These are phyloP conservation scores for Galerina sulciceps DNA, from an alignment of 768 basidiomycete species.

Conservation along the genomic window DNA sequence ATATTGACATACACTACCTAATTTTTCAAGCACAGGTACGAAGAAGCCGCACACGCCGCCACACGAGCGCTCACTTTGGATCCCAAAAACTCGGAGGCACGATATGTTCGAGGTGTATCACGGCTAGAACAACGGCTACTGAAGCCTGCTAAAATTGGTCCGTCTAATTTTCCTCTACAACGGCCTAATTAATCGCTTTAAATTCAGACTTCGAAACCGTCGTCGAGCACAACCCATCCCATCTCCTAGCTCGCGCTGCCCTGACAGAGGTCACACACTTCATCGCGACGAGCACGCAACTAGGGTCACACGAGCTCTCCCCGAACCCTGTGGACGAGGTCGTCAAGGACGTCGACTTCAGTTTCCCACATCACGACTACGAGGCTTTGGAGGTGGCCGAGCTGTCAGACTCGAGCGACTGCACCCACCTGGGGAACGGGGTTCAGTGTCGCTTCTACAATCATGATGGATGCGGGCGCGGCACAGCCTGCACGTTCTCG, in stretches of 20 bases:
- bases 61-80: conserved; percentile 39
- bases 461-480: conserved; percentile 50
- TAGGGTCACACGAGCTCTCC: conserved; percentile 17
- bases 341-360: conserved; percentile 31
- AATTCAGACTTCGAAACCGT: conserved; percentile 39
- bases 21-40: conserved; percentile 28
- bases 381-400: conserved; percentile 41
- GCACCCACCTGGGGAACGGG: conserved; percentile 52
- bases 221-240: conserved; percentile 31
- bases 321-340: conserved; percentile 19
- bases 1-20: conserved; percentile 1
- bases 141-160: conserved; percentile 34
- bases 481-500: conserved; percentile 46
- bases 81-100: conserved; percentile 42
- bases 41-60: conserved; percentile 42
- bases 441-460: conserved; percentile 63
- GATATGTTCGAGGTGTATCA: conserved; percentile 45
- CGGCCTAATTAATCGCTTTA: background rate
- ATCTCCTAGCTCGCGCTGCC: conserved; percentile 30
- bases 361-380: conserved; percentile 38
- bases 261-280: conserved; percentile 28
- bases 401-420: conserved; percentile 59
- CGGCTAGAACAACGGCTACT: conserved; percentile 38
- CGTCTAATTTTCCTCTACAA: background rate
- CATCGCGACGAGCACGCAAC: conserved; percentile 19